A percentile compares a stretch with the other conserved stretches of the same genome.
Conservation (phyloP, 257 asterid genomes). For the Jaltomata sinuosa region DNA sequence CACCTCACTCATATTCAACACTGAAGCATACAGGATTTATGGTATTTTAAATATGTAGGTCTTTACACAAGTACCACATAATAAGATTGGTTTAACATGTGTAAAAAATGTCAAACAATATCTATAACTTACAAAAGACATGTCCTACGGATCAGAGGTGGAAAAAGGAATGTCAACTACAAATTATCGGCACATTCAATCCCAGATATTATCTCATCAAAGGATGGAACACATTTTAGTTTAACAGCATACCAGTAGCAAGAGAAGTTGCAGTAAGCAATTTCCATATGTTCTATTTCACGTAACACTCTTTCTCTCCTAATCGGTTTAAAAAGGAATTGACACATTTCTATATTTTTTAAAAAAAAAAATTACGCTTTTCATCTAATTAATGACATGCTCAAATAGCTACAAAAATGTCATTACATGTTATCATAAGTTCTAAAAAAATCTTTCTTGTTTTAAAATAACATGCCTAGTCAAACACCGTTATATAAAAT, state of each 20-base stretch:
- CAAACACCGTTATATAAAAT: neutral
- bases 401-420: neutral
- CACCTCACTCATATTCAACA: neutral
- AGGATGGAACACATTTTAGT: neutral
- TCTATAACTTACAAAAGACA: neutral
- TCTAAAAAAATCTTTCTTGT: neutral
- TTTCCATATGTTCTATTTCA: neutral
- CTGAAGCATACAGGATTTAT: neutral
- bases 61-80: neutral
- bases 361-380: too few relatives aligned
- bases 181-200: neutral
- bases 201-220: neutral
- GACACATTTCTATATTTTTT: neutral
- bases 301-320: neutral
- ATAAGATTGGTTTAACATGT: neutral
- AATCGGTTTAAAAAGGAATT: neutral
- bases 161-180: neutral
- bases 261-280: neutral
- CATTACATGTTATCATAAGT: neutral
- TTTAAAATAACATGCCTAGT: neutral
- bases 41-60: neutral
- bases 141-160: neutral
- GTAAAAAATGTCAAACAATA: neutral
- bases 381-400: neutral
- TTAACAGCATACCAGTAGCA: neutral